Conservation (phyloP, 108 stramenopile species). For the Cyclotella baltica region DNA sequence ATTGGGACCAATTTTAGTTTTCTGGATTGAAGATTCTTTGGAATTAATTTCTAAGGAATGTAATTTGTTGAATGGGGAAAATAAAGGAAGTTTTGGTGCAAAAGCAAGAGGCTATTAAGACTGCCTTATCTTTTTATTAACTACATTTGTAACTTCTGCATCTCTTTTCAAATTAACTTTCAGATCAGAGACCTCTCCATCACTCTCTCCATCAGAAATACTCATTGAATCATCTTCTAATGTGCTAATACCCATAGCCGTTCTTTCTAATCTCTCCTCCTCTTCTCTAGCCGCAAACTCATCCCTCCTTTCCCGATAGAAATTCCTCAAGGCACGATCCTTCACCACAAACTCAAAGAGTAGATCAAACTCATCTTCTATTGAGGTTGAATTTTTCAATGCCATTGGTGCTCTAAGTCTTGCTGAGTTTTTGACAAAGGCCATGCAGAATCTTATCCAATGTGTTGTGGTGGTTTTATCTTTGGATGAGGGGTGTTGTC, state of each 20-base stretch:
- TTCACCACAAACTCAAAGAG: constrained; percentile 68
- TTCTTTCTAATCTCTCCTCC: neutral
- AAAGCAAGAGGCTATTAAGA: no score
- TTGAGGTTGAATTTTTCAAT: constrained; percentile 31
- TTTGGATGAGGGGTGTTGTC: constrained; percentile 67
- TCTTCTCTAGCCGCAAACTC: constrained; percentile 30
- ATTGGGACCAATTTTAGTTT: no score
- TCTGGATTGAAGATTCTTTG: no score
- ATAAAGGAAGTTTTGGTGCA: no score
- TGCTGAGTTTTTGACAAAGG: constrained; percentile 52
- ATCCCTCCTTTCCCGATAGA: constrained; percentile 42
- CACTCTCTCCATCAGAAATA: constrained; percentile 29
- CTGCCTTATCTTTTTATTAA: no score
- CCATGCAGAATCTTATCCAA: constrained; percentile 65
- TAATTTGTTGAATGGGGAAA: no score
- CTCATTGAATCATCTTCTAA: constrained; percentile 22
- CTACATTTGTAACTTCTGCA: no score
- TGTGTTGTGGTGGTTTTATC: constrained; percentile 54
- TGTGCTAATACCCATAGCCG: neutral
- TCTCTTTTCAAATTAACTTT: neutral
- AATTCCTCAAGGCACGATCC: constrained; percentile 58
- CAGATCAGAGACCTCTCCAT: neutral
- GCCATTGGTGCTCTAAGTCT: constrained; percentile 34
- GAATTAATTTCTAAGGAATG: no score
- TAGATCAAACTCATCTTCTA: constrained; percentile 59